Conservation (phyloP, 371 early-diverging fungal genomes). For the Zychaea mexicana region DNA sequence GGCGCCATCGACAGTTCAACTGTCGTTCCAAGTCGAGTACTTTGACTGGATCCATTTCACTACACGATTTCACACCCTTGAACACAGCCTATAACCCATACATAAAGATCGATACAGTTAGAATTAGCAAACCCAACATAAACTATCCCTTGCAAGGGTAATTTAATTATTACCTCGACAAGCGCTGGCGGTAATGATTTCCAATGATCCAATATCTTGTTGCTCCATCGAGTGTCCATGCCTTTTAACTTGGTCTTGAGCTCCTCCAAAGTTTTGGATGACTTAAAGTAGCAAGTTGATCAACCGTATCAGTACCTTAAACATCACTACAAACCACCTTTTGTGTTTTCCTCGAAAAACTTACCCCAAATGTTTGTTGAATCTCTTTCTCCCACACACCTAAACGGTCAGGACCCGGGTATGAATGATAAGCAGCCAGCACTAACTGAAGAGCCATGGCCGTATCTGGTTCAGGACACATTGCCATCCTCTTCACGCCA, state of each 20-base stretch:
- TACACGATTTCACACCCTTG: slow-evolving; percentile 20
- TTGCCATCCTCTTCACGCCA: slow-evolving; percentile 31
- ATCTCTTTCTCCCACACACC: slow-evolving; percentile 56
- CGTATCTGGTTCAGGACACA: slow-evolving; percentile 50
- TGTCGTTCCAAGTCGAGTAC: slow-evolving; percentile 28
- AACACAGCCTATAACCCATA: slow-evolving; percentile 21
- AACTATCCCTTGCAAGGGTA: background rate
- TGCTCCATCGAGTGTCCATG: slow-evolving; percentile 31
- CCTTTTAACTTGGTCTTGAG: slow-evolving; percentile 19
- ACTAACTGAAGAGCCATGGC: slow-evolving; percentile 47
- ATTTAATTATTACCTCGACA: slow-evolving; percentile 20
- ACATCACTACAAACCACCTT: background rate
- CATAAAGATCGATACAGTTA: background rate
- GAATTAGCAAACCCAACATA: slow-evolving; percentile 1
- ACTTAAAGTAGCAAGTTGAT: slow-evolving; percentile 10
- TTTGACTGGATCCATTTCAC: slow-evolving; percentile 15
- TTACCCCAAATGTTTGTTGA: slow-evolving; percentile 52
- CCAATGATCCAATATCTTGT: slow-evolving; percentile 34
- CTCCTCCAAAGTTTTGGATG: slow-evolving; percentile 23
- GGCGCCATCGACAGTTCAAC: slow-evolving; percentile 42
- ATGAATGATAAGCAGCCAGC: slow-evolving; percentile 44
- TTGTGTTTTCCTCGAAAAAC: too few relatives aligned
- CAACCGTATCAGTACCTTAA: background rate
- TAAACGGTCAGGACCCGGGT: slow-evolving; percentile 60
- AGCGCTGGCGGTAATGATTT: slow-evolving; percentile 28